Conservation (phyloP, 176 grass and related monocot genomes). For the Lolium rigidum region DNA sequence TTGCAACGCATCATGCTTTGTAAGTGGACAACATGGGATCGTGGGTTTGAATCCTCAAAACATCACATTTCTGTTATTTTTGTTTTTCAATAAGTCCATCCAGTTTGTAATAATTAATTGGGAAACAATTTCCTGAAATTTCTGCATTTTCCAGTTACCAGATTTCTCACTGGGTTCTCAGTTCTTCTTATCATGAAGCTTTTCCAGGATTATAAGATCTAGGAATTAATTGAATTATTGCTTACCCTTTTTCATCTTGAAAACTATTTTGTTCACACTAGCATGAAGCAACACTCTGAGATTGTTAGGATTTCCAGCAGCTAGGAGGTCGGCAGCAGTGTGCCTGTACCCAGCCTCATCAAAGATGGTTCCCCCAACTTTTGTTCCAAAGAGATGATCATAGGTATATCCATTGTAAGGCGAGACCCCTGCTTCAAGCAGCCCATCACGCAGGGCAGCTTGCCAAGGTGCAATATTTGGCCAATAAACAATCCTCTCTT, state of each 20-base stretch:
- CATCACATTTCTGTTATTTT: background rate
- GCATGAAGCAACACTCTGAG: conserved; percentile 83
- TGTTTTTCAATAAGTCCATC: background rate
- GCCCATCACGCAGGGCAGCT: conserved; percentile 68
- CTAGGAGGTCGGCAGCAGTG: conserved; percentile 89
- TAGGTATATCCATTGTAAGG: conserved; percentile 93
- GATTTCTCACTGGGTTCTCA: background rate
- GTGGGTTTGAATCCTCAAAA: background rate
- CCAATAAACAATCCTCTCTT: conserved; percentile 81
- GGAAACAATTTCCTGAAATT: background rate
- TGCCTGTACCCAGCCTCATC: conserved; percentile 72
- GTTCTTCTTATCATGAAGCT: background rate
- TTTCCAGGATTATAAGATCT: conserved; percentile 10
- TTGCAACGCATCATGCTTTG: background rate
- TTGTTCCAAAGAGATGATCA: conserved; percentile 87
- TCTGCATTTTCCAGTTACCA: background rate
- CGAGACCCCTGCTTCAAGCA: conserved; percentile 77
- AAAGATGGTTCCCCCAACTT: conserved; percentile 91
- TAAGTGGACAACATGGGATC: background rate
- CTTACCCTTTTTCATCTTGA: conserved; percentile 57
- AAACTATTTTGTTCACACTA: conserved; percentile 73
- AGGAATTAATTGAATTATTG: conserved; percentile 22
- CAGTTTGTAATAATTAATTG: background rate
- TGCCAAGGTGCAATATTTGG: conserved; percentile 90
- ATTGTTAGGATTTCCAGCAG: conserved; percentile 61